Evolutionary conservation across 1,139 yeast species (phyloP).

Genomic region (Geotrichum macrosporum): DNA sequence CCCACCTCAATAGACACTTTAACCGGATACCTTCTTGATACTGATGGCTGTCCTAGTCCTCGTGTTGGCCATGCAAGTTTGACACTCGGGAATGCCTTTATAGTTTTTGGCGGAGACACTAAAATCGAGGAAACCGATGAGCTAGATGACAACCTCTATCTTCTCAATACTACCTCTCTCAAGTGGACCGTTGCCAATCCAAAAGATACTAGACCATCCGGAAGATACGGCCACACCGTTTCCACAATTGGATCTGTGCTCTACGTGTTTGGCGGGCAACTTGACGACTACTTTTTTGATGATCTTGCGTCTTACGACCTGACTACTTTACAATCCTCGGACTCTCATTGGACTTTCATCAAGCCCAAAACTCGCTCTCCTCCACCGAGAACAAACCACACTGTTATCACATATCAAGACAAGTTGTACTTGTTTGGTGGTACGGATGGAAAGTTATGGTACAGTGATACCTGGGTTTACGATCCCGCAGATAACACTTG

Average conservation of each 20-base stretch:
- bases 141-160: slow-evolving; percentile 80
- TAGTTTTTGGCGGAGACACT: slow-evolving; percentile 95
- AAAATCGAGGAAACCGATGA: slow-evolving; percentile 72
- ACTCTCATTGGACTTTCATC: slow-evolving; percentile 78
- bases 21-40: slow-evolving; percentile 61
- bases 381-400: slow-evolving; percentile 88
- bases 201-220: slow-evolving; percentile 76
- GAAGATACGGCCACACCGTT: slow-evolving; percentile 89
- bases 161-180: slow-evolving; percentile 82
- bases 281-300: slow-evolving; percentile 80
- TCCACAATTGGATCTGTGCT: slow-evolving; percentile 66
- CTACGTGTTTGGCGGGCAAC: slow-evolving; percentile 91
- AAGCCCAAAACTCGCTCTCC: slow-evolving; percentile 50
- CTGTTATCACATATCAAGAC: slow-evolving; percentile 76
- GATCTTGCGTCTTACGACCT: slow-evolving; percentile 85
- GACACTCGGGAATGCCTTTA: slow-evolving; percentile 90
- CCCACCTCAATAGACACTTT: slow-evolving; percentile 34
- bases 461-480: slow-evolving; percentile 76
- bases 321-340: slow-evolving; percentile 78
- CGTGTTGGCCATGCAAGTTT: slow-evolving; percentile 95
- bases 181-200: slow-evolving; percentile 91
- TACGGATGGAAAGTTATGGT: slow-evolving; percentile 70
- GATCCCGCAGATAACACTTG: slow-evolving; percentile 68
- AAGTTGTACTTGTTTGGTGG: slow-evolving; percentile 93
- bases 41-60: slow-evolving; percentile 81